phyloP scores from a whole-genome alignment of 1,284 basidiomycete genomes.

The Marasmius sp. region DNA sequence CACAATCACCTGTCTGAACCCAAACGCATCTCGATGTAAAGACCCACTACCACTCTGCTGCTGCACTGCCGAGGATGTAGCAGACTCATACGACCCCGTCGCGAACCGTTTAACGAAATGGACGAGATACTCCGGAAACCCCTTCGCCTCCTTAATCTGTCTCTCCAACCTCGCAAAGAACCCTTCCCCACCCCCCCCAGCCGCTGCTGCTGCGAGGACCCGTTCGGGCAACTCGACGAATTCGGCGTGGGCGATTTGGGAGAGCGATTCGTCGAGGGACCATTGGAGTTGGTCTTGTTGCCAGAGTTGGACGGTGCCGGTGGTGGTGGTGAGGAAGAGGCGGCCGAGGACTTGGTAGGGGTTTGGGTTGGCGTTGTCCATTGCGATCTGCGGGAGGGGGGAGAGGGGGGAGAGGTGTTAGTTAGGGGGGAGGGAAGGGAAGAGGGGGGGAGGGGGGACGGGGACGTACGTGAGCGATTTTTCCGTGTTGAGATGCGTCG shows the following conservation, averaged over 20 bases:
- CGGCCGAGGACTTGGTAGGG: conserved; percentile 45
- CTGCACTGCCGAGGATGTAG: conserved; percentile 37
- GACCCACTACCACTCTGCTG: conserved; percentile 17
- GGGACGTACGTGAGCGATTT: conserved; percentile 63
- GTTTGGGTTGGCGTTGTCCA: conserved; percentile 50
- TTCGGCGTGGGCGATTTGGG: conserved; percentile 62
- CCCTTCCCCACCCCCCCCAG: conserved; percentile 49
- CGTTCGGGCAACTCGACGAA: conserved; percentile 82
- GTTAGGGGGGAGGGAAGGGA: not conserved
- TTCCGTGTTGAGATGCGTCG: conserved; percentile 70
- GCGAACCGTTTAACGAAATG: conserved; percentile 74
- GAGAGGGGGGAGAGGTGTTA: not conserved
- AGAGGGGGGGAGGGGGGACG: conserved; percentile 21
- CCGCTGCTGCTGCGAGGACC: conserved; percentile 38
- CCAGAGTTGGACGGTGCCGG: conserved; percentile 81
- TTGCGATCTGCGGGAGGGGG: conserved; percentile 43
- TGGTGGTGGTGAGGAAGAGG: conserved; percentile 69
- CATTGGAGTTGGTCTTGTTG: conserved; percentile 64
- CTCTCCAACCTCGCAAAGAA: conserved; percentile 57
- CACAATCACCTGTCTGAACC: conserved; percentile 85
- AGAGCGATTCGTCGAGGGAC: conserved; percentile 83
- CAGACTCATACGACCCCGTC: conserved; percentile 66
- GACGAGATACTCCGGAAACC: conserved; percentile 70
- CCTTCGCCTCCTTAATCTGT: conserved; percentile 67
- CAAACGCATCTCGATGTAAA: conserved; percentile 77